Evolutionary conservation across 2,329 filamentous ascomycete genomes (phyloP), one percentile per base, ranked within the genome.

Genomic region (Xylaria sp.): DNA sequence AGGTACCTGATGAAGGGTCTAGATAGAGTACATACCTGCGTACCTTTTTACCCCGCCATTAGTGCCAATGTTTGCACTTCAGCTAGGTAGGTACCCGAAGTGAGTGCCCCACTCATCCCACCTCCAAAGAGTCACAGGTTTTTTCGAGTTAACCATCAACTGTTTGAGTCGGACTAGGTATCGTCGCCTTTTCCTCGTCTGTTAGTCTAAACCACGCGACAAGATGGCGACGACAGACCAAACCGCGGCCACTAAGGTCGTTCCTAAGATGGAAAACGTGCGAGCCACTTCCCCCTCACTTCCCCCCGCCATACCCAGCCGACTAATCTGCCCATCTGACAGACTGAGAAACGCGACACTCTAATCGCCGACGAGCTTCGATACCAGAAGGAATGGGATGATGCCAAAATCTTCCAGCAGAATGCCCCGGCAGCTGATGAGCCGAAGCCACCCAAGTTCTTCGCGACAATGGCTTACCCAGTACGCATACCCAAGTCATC

Each of bases 381-480:
- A 44, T 97, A 97, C 82, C 95, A 98, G 83, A 84, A 90, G 78
- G 86, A 90, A 87, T 97, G 93, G 93, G 88, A 91, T 77, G 85
- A 92, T 67, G 85, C 89, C 74, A 87, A 87, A 72, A 84, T 97
- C 74, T 99, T 98, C 87, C 87, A 97, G 81, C 87, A 90, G 75
- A 85, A 98, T 81, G 94, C 96, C 28, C 96, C 96, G 40, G 89
- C 92, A 23, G 89, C 90, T 61, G 83, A 87, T 71, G 94, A 97
- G 74, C 88, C 94, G 72, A 90, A 94, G 80, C 84, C 92, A 76
- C 95, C 95, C 74, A 98, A 98, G 83, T 97, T 94, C 86, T 97
- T 95, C 79, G 93, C 92, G 88, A 75, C 81, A 48, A 81, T 83
- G 69, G 82, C 83, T 31, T 84, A 83, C 70, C 82, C 81, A 20